Percentiles rank a stretch among this genome's conserved stretches.
phyloP scores from a whole-genome alignment of 495 filamentous ascomycete genomes.

The Xylaria acuta region DNA sequence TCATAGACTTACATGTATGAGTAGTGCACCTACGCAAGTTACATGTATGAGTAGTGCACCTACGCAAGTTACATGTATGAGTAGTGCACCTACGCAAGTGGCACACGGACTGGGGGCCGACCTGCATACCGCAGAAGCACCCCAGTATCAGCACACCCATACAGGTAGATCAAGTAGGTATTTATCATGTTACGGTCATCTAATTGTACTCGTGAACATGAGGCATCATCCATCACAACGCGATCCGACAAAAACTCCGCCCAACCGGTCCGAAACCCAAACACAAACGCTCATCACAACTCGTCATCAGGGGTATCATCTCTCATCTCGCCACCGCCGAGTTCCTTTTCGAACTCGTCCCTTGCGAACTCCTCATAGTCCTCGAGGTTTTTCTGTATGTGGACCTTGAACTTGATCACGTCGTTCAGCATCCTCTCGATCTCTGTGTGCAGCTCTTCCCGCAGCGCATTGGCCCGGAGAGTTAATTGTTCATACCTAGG shows the following conservation, averaged over 20 bases:
- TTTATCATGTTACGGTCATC: not conserved
- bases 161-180: not conserved
- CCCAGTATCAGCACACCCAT: not conserved
- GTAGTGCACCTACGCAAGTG: too few relatives aligned
- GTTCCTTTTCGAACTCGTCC: slow-evolving; percentile 86
- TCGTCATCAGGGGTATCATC: slow-evolving; percentile 46
- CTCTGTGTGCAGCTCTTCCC: slow-evolving; percentile 94
- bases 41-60: too few relatives aligned
- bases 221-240: not conserved
- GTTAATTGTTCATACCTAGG: slow-evolving; percentile 86
- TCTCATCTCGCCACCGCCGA: slow-evolving; percentile 58
- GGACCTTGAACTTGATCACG: slow-evolving; percentile 97
- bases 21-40: too few relatives aligned
- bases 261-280: not conserved
- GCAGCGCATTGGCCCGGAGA: slow-evolving; percentile 78
- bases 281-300: slow-evolving; percentile 30
- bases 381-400: slow-evolving; percentile 88
- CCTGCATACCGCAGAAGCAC: not conserved
- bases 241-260: slow-evolving; percentile 18
- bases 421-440: slow-evolving; percentile 96
- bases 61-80: too few relatives aligned
- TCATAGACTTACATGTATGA: too few relatives aligned
- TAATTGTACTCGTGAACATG: not conserved
- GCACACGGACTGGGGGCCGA: too few relatives aligned
- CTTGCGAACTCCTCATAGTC: slow-evolving; percentile 92